A percentile compares a stretch with the other conserved stretches of the same genome.
Evolutionary conservation across 495 filamentous ascomycete species (phyloP).

Genomic region (Astrocystis sublimbata): DNA sequence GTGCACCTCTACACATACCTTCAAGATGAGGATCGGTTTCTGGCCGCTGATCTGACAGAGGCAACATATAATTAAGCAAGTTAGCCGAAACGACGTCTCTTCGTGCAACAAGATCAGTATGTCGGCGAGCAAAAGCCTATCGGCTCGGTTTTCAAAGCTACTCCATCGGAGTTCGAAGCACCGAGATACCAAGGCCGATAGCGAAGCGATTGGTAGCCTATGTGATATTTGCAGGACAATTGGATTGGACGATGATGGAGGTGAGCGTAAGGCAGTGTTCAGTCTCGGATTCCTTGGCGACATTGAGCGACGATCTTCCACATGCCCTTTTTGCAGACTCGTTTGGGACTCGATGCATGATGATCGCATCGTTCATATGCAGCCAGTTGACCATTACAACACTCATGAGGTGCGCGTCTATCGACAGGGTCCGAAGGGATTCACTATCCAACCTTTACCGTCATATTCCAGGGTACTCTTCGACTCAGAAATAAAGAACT

Average conservation of each 20-base stretch:
- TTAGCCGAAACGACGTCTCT: neutral
- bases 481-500: constrained; percentile 10
- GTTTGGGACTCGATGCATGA: constrained; percentile 18
- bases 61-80: neutral
- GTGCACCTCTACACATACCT: neutral
- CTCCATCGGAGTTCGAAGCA: constrained; percentile 11
- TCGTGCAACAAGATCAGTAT: neutral
- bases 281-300: constrained; percentile 14
- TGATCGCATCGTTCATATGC: constrained; percentile 15
- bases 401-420: constrained; percentile 16
- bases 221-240: constrained; percentile 12
- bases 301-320: constrained; percentile 13
- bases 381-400: constrained; percentile 16
- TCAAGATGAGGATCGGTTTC: too few relatives aligned
- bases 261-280: constrained; percentile 1
- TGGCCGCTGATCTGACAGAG: neutral
- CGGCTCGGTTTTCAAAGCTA: constrained; percentile 16
- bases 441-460: constrained; percentile 15
- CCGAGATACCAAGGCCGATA: neutral
- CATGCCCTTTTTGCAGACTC: constrained; percentile 14
- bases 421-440: constrained; percentile 3
- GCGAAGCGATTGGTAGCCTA: neutral
- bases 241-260: constrained; percentile 10
- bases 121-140: constrained; percentile 8
- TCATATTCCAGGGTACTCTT: constrained; percentile 16